Base-by-base conservation (phyloP, 1,139 yeast genomes). In the Pichia sp. region DNA sequence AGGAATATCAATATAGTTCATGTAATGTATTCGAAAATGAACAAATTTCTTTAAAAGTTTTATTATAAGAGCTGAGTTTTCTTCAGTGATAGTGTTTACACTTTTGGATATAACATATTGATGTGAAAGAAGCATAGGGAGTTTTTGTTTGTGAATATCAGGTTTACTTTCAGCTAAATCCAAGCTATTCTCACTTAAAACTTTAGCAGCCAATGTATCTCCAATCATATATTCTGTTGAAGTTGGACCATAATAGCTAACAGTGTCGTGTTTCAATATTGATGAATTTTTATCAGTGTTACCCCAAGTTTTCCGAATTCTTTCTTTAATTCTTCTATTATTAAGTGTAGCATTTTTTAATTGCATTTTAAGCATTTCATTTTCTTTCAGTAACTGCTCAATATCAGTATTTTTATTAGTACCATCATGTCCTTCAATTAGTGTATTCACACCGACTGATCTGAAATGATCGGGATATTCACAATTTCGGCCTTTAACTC, bases 201-300 rank as follows among this genome's bases (percentile, higher is more conserved):
- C 1, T 20, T 4, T 20, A 35, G 4, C 25, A 3, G 24, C 38
- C 11, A n/a, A 15, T 15, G 26, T 23, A 8, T 36, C n/a, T 44
- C 70, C 71, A 38, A 74, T 70, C 78, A 74, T 74, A 54, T 64
- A 74, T 36, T 64, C 61, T 2, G 76, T 68, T n/a, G 76, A 70
- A 51, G 70, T 75, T 1, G 80, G 79, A 0, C 79, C 79, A 55
- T 73, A 75, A 53, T 70, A 75, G 51, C 72, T 73, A 26, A 40
- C 23, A 25, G 25, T 22, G 24, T 23, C 34, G 18, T 42, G 22
- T 23, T 20, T 29, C n/a, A n/a, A n/a, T 8, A 15, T 18, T 24
- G 26, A 20, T 16, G 9, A 22, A 13, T 11, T 9, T 20, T n/a
- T 20, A 36, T 23, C 26, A 7, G 9, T 4, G n/a, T 9, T 15